Percentiles rank a stretch among this genome's conserved stretches.
Evolutionary conservation across 2,329 filamentous ascomycete genomes (phyloP).

Genomic region (Colletotrichum somersetense): DNA sequence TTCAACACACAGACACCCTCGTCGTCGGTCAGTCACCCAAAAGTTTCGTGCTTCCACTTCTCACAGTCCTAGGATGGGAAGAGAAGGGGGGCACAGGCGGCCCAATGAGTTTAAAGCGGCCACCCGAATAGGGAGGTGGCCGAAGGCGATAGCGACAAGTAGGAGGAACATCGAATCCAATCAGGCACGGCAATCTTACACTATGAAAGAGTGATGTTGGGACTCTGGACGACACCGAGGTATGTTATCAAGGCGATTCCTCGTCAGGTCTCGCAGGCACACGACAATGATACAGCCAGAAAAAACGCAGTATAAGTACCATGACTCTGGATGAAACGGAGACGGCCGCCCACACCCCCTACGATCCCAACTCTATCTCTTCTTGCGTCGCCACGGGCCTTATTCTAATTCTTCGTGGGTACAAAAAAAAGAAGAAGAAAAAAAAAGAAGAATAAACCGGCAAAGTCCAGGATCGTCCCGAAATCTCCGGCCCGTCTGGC

Average conservation of each 20-base stretch:
- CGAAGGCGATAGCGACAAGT: not conserved
- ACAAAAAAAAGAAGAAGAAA: not conserved
- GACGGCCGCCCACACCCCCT: not conserved
- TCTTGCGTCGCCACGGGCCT: not conserved
- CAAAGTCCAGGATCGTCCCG: constrained; percentile 4
- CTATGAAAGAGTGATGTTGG: not conserved
- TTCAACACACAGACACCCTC: constrained; percentile 6
- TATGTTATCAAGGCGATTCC: too few relatives aligned
- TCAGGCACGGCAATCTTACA: not conserved
- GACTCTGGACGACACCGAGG: constrained; percentile 6
- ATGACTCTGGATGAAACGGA: constrained; percentile 1
- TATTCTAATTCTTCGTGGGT: not conserved
- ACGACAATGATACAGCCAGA: too few relatives aligned
- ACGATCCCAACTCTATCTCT: constrained; percentile 15
- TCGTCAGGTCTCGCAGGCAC: too few relatives aligned
- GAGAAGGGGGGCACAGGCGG: not conserved
- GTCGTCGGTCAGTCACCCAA: not conserved
- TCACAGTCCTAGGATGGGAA: not conserved
- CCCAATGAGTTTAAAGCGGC: constrained; percentile 2
- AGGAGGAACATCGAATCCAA: not conserved
- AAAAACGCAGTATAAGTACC: too few relatives aligned
- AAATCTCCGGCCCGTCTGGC: not conserved
- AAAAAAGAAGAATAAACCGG: not conserved
- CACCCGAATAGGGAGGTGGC: not conserved
- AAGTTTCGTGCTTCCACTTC: not conserved